Evolutionary conservation across 805 yeast species (phyloP).

Genomic region (Candida jianshihensis): DNA sequence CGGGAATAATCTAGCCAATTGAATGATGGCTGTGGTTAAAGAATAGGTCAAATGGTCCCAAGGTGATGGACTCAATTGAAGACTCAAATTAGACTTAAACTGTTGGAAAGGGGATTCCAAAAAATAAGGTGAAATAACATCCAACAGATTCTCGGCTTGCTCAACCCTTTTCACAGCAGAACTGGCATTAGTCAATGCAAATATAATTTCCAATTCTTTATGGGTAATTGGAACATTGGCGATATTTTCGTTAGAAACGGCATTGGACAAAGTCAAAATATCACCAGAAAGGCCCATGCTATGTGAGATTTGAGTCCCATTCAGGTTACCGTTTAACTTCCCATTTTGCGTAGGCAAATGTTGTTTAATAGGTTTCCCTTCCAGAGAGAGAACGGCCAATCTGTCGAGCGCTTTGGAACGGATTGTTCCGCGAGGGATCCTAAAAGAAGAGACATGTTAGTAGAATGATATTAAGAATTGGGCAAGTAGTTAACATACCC

Average conservation of each 20-base stretch:
- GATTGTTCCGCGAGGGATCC: constrained; percentile 22
- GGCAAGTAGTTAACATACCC: constrained; percentile 10
- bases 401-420: constrained; percentile 21
- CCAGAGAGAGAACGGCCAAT: constrained; percentile 16
- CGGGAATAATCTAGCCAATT: constrained; percentile 22
- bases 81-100: constrained; percentile 32
- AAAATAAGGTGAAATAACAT: constrained; percentile 40
- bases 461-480: neutral
- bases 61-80: constrained; percentile 30
- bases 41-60: constrained; percentile 32
- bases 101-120: constrained; percentile 44
- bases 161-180: constrained; percentile 25
- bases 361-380: neutral
- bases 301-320: neutral
- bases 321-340: constrained; percentile 8
- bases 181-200: constrained; percentile 38
- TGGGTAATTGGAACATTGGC: constrained; percentile 26
- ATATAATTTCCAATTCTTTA: constrained; percentile 47
- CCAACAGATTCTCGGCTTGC: constrained; percentile 33
- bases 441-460: constrained; percentile 3
- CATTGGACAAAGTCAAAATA: constrained; percentile 11
- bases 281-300: constrained; percentile 13
- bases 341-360: constrained; percentile 1
- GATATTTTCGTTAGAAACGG: constrained; percentile 11
- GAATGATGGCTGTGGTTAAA: constrained; percentile 26